A percentile compares a stretch with the other conserved stretches of the same genome.
phyloP scores from a whole-genome alignment of 805 yeast genomes.

The Allodekkera sacchari region DNA sequence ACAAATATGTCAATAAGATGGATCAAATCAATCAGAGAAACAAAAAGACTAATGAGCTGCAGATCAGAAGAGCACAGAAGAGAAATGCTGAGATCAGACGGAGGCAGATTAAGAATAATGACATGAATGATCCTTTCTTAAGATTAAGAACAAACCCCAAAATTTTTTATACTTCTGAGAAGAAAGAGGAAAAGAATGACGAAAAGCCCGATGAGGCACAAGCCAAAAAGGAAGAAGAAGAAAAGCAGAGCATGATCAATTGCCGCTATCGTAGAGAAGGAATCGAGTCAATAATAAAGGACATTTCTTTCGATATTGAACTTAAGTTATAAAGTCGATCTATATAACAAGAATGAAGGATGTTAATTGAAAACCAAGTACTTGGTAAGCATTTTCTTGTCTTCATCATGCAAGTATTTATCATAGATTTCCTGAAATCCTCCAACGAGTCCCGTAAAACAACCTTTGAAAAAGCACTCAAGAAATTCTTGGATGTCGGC shows the following conservation, averaged over 20 bases:
- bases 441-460: conserved; percentile 39
- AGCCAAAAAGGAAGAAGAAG: conserved; percentile 40
- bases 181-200: conserved; percentile 40
- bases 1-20: conserved; percentile 38
- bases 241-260: conserved; percentile 22
- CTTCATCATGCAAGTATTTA: conserved; percentile 36
- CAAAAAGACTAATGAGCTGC: conserved; percentile 68
- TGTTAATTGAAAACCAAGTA: conserved; percentile 18
- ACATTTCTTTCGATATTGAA: conserved; percentile 21
- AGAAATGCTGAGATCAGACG: conserved; percentile 49
- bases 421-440: conserved; percentile 47
- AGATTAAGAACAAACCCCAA: conserved; percentile 84
- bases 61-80: conserved; percentile 72
- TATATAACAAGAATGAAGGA: background rate
- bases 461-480: conserved; percentile 46
- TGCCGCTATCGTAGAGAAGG: conserved; percentile 22
- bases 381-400: conserved; percentile 45
- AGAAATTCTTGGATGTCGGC: conserved; percentile 30
- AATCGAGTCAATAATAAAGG: conserved; percentile 23
- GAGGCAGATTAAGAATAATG: conserved; percentile 33
- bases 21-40: conserved; percentile 78
- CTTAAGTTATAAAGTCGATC: conserved; percentile 8
- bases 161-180: conserved; percentile 57
- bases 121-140: conserved; percentile 66
- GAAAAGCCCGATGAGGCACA: conserved; percentile 45